Evolutionary conservation across 2,329 filamentous ascomycete genomes (phyloP).

Genomic region (Cladosporium sp.): DNA sequence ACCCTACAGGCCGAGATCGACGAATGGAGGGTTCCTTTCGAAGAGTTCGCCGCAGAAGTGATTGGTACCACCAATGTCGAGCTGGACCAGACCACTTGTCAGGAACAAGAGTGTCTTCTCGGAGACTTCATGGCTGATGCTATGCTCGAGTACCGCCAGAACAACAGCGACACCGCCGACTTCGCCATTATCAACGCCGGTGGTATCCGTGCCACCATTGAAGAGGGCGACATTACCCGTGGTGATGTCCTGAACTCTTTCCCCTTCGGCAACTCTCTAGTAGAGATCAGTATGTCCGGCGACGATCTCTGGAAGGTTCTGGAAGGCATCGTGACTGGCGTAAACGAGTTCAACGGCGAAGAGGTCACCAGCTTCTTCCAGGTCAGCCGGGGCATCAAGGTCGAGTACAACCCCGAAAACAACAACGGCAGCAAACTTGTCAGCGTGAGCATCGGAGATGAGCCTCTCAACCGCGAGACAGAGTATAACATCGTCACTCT

Average conservation of each 20-base stretch:
- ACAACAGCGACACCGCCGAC: constrained; percentile 44
- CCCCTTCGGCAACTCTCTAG: constrained; percentile 62
- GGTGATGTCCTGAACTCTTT: constrained; percentile 62
- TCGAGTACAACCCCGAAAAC: constrained; percentile 55
- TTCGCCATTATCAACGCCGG: constrained; percentile 63
- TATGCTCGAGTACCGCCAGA: constrained; percentile 57
- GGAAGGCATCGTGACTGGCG: constrained; percentile 54
- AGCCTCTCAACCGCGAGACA: constrained; percentile 43
- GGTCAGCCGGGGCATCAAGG: constrained; percentile 52
- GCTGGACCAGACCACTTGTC: constrained; percentile 58
- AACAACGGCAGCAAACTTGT: constrained; percentile 50
- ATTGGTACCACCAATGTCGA: constrained; percentile 52
- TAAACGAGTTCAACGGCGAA: constrained; percentile 53
- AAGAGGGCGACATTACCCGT: constrained; percentile 57
- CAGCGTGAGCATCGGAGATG: constrained; percentile 47
- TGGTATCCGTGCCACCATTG: constrained; percentile 61
- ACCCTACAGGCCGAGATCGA: constrained; percentile 56
- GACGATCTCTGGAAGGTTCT: constrained; percentile 54
- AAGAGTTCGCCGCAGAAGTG: constrained; percentile 55
- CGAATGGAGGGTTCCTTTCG: constrained; percentile 58
- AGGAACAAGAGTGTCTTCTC: constrained; percentile 52
- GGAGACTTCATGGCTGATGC: constrained; percentile 47
- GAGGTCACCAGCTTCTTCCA: constrained; percentile 58
- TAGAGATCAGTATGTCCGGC: constrained; percentile 53
- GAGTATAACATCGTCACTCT: constrained; percentile 58